phyloP scores from a whole-genome alignment of 1,139 yeast species.

The Hanseniaspora gamundiae region DNA sequence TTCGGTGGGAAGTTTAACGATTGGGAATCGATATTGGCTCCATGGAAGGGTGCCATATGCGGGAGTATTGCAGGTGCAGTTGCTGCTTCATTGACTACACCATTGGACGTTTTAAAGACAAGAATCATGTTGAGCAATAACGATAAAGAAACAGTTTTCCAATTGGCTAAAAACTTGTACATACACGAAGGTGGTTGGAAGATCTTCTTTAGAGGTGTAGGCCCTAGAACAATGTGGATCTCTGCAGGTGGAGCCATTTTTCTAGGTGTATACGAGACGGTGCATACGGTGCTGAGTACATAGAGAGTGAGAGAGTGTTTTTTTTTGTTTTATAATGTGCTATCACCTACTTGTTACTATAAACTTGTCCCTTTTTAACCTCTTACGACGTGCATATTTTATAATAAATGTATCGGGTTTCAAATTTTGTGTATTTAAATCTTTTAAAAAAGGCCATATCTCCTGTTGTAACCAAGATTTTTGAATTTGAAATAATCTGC shows the following conservation, averaged over 20 bases:
- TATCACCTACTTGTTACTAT: constrained; percentile 23
- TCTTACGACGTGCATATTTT: constrained; percentile 63
- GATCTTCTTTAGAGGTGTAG: constrained; percentile 73
- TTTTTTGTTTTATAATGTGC: background rate
- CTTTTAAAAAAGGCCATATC: constrained; percentile 54
- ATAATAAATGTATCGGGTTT: constrained; percentile 61
- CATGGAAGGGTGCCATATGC: constrained; percentile 79
- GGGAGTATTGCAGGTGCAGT: constrained; percentile 92
- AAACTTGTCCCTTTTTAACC: constrained; percentile 34
- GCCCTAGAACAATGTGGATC: constrained; percentile 95
- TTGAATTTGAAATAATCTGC: constrained; percentile 47
- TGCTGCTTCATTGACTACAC: constrained; percentile 91
- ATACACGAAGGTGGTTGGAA: constrained; percentile 48
- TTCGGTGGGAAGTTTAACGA: constrained; percentile 19
- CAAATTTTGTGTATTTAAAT: constrained; percentile 40
- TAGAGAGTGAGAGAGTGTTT: background rate
- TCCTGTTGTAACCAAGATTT: constrained; percentile 63
- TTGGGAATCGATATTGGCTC: constrained; percentile 29
- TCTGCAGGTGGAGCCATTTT: constrained; percentile 97
- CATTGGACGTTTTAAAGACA: constrained; percentile 85
- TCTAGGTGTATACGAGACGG: constrained; percentile 83
- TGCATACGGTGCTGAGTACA: constrained; percentile 26
- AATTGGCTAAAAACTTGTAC: constrained; percentile 36
- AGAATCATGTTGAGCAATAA: constrained; percentile 64
- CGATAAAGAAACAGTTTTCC: constrained; percentile 31